Percentiles rank a stretch among this genome's conserved stretches.
These are phyloP conservation scores for Leccinum aurantiacum DNA, from an alignment of 768 basidiomycete genomes.

Conservation along the genomic window DNA sequence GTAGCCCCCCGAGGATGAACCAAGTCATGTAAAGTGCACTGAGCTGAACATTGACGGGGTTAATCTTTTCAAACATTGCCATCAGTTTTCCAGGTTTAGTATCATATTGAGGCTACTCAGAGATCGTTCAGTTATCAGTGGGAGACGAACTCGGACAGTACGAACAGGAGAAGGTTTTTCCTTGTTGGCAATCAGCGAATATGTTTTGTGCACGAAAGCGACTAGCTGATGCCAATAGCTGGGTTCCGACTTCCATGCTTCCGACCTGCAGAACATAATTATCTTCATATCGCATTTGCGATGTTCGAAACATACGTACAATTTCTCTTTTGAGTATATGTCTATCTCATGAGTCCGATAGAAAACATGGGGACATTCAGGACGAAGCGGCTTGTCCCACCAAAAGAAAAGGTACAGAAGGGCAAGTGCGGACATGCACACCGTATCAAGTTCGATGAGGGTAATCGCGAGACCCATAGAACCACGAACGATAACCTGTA, in stretches of 20 bases:
- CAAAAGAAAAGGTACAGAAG: not conserved
- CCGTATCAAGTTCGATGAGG: slow-evolving; percentile 1
- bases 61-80: not conserved
- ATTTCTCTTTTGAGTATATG: too few relatives aligned
- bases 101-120: not conserved
- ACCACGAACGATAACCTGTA: not conserved
- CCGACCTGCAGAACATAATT: not conserved
- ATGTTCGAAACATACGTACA: not conserved
- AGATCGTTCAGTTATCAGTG: not conserved
- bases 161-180: not conserved
- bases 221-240: not conserved
- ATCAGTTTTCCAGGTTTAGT: not conserved
- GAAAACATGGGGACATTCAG: not conserved
- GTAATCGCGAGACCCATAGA: not conserved
- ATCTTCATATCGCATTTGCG: not conserved
- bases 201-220: not conserved
- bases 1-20: not conserved
- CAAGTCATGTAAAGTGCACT: not conserved
- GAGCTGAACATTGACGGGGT: not conserved
- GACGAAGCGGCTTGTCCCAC: not conserved
- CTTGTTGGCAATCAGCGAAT: too few relatives aligned
- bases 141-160: not conserved
- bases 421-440: not conserved
- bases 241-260: not conserved
- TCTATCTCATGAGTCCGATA: not conserved